A percentile compares a stretch with the other conserved stretches of the same genome.
phyloP scores from a whole-genome alignment of 306 rosid species.

The Vigna mungo region DNA sequence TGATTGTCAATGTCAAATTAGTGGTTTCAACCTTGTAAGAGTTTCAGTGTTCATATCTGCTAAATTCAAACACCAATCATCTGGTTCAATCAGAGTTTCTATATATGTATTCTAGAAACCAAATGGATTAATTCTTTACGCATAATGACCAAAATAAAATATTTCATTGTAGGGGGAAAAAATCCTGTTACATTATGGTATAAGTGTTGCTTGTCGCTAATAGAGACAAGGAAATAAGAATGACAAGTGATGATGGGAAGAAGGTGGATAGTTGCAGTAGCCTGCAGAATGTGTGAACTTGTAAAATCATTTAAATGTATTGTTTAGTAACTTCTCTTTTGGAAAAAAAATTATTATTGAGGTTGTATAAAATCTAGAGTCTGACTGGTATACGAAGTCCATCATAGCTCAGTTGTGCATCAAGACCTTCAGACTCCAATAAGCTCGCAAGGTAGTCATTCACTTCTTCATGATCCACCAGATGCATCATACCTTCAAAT shows the following conservation, averaged over 20 bases:
- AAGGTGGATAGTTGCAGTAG: conserved; percentile 9
- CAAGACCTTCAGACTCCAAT: conserved; percentile 81
- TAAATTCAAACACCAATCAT: conserved; percentile 15
- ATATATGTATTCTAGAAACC: not conserved
- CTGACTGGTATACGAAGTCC: conserved; percentile 77
- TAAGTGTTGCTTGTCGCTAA: not conserved
- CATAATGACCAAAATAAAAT: not conserved
- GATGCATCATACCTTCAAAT: conserved; percentile 94
- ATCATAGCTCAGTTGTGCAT: conserved; percentile 86
- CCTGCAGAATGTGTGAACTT: conserved; percentile 12
- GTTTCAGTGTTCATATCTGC: conserved; percentile 20
- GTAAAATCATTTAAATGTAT: conserved; percentile 33
- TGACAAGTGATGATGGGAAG: not conserved
- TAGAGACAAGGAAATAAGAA: conserved; percentile 20
- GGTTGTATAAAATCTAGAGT: conserved; percentile 50
- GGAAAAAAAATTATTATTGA: conserved; percentile 18
- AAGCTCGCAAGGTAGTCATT: conserved; percentile 64
- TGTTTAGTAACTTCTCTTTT: conserved; percentile 34
- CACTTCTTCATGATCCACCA: conserved; percentile 94
- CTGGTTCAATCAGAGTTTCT: not conserved
- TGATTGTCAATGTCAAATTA: conserved; percentile 19
- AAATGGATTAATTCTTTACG: no score
- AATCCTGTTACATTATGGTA: conserved; percentile 11
- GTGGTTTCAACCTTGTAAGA: not conserved
- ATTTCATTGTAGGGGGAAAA: not conserved